phyloP scores from a whole-genome alignment of 306 rosid genomes.

The Rosa persica region DNA sequence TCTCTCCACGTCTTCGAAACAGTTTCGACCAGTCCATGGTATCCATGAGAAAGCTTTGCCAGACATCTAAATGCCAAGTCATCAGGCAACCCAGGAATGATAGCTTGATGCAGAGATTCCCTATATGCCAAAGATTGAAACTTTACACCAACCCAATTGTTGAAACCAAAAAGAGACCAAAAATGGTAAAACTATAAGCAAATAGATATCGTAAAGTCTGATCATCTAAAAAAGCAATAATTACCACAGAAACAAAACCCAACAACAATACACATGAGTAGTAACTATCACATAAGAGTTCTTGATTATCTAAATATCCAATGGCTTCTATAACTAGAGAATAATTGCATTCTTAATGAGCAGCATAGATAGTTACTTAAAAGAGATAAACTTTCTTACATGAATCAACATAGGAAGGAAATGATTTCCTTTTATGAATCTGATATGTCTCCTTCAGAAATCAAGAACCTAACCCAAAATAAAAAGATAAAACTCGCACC shows the following conservation, averaged over 20 bases:
- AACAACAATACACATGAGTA: not conserved
- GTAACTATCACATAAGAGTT: not conserved
- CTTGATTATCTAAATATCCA: not conserved
- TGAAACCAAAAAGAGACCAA: not conserved
- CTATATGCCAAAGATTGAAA: slow-evolving; percentile 11
- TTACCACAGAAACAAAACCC: not conserved
- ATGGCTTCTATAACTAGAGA: not conserved
- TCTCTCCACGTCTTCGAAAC: slow-evolving; percentile 37
- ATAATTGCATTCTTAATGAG: not conserved
- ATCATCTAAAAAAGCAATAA: not conserved
- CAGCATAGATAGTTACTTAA: not conserved
- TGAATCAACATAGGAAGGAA: not conserved
- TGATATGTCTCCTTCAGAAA: not conserved
- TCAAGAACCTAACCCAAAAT: not conserved
- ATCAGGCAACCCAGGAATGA: slow-evolving; percentile 36
- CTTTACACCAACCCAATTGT: not conserved
- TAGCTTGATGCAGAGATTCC: slow-evolving; percentile 11
- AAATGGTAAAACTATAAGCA: not conserved
- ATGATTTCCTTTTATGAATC: not conserved
- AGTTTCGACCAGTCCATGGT: slow-evolving; percentile 30
- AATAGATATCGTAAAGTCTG: not conserved
- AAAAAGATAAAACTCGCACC: not conserved
- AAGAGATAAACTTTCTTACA: slow-evolving; percentile 8
- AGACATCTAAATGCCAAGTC: slow-evolving; percentile 37
- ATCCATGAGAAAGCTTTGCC: slow-evolving; percentile 37